phyloP scores from a whole-genome alignment of 2,329 filamentous ascomycete species.

The Pyrenophora teres region DNA sequence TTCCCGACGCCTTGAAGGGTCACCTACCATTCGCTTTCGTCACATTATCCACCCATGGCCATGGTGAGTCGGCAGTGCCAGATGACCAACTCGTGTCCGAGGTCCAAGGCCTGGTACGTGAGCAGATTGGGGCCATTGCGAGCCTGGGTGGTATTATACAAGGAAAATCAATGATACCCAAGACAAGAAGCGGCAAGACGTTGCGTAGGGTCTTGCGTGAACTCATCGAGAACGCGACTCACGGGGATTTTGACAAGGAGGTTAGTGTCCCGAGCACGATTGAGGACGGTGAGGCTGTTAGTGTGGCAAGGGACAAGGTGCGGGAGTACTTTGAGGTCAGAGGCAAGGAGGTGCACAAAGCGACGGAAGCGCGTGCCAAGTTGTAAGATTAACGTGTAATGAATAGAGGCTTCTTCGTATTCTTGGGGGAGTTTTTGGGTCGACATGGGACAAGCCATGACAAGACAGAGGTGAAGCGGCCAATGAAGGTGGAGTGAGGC shows the following conservation, averaged over 20 bases:
- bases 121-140: constrained; percentile 86
- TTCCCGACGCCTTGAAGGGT: constrained; percentile 85
- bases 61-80: constrained; percentile 59
- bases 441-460: neutral
- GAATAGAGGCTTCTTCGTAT: neutral
- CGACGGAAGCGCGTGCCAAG: constrained; percentile 50
- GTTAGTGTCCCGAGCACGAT: constrained; percentile 82
- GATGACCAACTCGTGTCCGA: constrained; percentile 60
- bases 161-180: constrained; percentile 84
- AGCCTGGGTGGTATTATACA: constrained; percentile 84
- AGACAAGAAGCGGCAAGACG: constrained; percentile 91
- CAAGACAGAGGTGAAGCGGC: neutral
- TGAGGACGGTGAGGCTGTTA: constrained; percentile 76
- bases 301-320: constrained; percentile 72
- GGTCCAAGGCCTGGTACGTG: constrained; percentile 73
- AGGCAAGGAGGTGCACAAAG: constrained; percentile 44
- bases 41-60: constrained; percentile 59
- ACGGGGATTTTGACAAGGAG: constrained; percentile 71
- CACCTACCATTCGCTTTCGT: constrained; percentile 92
- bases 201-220: constrained; percentile 80
- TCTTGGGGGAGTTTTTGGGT: no score
- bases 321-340: constrained; percentile 72
- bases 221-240: constrained; percentile 79
- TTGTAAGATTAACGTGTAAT: constrained; percentile 39
- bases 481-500: neutral